Base-by-base conservation (phyloP, 2,329 filamentous ascomycete genomes). In the Colletotrichum plurivorum region DNA sequence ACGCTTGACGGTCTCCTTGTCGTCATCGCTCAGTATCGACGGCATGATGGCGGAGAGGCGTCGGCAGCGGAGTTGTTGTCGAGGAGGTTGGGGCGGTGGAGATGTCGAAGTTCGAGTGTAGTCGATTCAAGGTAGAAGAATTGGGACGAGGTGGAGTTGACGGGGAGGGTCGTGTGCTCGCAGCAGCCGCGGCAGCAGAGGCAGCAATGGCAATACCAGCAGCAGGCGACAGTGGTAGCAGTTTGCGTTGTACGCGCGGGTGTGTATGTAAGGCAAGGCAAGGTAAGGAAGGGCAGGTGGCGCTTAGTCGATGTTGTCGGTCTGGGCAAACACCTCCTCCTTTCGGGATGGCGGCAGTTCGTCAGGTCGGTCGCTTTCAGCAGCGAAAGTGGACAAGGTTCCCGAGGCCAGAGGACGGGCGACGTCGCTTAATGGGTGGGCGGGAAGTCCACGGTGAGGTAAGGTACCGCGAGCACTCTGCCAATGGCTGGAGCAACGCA, bases 1-100 rank as follows among this genome's bases (percentile, higher is more conserved):
- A 79, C 96, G 92, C 85, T 97, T 97, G 82, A 99, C 95, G 70
- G 91, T 97, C 84, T 97, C 93, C 87, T 97, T 98, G 85, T 99
- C 96, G 77, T 95, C 92, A 77, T 98, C 95, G 79, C 87, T 93
- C 66, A 99, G 89, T 73, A 97, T 87, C 49, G 88, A 89, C 76
- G 88, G 87, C 88, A 89, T 89, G 72, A 75, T 82, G 78, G 71
- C 66, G 54, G 71, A 36, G 61, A 46, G 45, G 49, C 16, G 45
- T 66, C 56, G 54, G 67, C 39, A 36, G 49, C 55, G 56, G 67
- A 31, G 49, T 43, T 27, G 43, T 20, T 39, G 51, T 63, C 55
- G 58, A 31, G 46, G 31, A 51, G 58, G 55, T 52, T 36, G 13
- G 66, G 31, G 27, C 36, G 51, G 48, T 49, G 12, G 51, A 69